Base-by-base conservation (phyloP, 2,329 filamentous ascomycete species). In the Talaromyces albobiverticillius region DNA sequence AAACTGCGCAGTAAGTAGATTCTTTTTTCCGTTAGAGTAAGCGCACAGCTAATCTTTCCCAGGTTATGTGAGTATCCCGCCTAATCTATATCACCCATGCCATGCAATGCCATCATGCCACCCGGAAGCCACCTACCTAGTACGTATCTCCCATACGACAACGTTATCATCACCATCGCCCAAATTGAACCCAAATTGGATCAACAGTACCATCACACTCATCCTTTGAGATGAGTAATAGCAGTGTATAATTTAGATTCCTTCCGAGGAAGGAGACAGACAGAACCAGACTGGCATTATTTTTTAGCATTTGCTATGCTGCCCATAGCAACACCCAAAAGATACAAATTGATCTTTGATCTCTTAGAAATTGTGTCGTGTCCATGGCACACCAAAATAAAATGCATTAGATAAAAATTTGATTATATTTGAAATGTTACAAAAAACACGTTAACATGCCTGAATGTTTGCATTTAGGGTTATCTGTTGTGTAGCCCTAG, bases 1-100 rank as follows among this genome's bases (percentile, higher is more conserved):
- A 53, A 76, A 76, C 60, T 78, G 75, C 61, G 59, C 55, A 59
- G 75, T 77, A 66, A 62, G 70, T 67, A 10, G 10, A 8, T 1
- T 18, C 16, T 40, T 5, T 14, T 13, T 8, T 41, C 11, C 26
- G 7, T 18, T 2, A 42, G 20, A 4, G 13, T 9, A 43, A 22
- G 34, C 13, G n/a, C 50, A 18, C 16, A 2, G 10, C 1, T 14
- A 23, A 45, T 18, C 42, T 16, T 23, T n/a, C 42, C n/a, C 55
- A 70, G 67, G 61, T 70, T 41, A 70, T 70, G 67, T 70, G 62
- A 67, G 53, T 50, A 36, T 25, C n/a, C 29, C 25, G 38, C 26
- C 31, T 49, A n/a, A 50, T 32, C 47, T 54, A 29, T 40, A 43
- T 52, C 50, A n/a, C n/a, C n/a, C n/a, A n/a, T n/a, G n/a, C n/a